Evolutionary conservation across 1,284 basidiomycete species (phyloP), one percentile per base, ranked within the genome.

Genomic region (Porogramme epimiltina): DNA sequence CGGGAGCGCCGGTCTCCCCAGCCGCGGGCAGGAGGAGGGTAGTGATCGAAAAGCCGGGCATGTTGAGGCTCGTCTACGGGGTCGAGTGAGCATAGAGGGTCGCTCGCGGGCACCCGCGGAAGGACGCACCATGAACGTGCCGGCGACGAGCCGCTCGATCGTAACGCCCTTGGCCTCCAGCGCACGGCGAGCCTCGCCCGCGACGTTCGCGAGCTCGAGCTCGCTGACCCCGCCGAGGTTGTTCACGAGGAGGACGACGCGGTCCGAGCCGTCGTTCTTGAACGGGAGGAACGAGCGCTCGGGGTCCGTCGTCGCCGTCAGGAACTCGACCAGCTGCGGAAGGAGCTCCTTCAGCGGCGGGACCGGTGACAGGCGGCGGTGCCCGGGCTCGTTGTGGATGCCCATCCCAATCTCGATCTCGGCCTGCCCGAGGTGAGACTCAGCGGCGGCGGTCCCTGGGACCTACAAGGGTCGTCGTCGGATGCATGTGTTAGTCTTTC

Each of bases 41-140:
- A 0, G 95, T 93, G 55, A 98, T 73, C 4, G 92, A 95, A 72
- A 97, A 95, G 2, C 95, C 95, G 26, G 94, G 92, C 89, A 97
- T 94, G 72, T 94, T 93, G 57, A 98, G 79, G 49, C 92, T 95
- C 20, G 93, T 92, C 89, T 91, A 59, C 1, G 28, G 10, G 11
- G 31, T 26, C 18, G 45, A 11, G n/a, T n/a, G n/a, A n/a, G n/a
- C n/a, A n/a, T n/a, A n/a, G n/a, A n/a, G n/a, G n/a, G n/a, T n/a
- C 8, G 19, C 25, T 45, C n/a, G 45, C 34, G 20, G 48, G 28
- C 28, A 15, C 8, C 28, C 34, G 8, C 5, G 34, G 10, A n/a
- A 16, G 34, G 23, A 66, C 74, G 36, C 52, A 87, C 91, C 92
- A 95, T 95, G 71, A 89, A 93, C 15, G 87, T 88, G 16, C 93